Conservation (phyloP, 257 asterid species). For the Penstemon eatonii region DNA sequence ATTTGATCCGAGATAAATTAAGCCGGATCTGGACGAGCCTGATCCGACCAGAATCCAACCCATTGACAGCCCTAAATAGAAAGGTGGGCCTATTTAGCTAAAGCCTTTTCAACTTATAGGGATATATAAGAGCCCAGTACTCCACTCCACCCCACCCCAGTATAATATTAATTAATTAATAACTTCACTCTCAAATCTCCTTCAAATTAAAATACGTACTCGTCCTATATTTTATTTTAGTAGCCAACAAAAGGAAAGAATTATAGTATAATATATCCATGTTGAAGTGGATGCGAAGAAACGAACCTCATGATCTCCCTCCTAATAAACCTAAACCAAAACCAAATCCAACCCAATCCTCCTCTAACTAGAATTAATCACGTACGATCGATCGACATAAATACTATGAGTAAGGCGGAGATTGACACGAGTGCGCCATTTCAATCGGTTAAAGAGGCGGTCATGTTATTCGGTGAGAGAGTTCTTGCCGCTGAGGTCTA, state of each 20-base stretch:
- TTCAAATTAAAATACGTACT: neutral
- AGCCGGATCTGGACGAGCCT: no score
- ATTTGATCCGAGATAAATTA: no score
- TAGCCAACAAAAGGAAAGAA: constrained; percentile 28
- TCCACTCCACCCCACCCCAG: no score
- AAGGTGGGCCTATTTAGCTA: no score
- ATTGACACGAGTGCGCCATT: constrained; percentile 86
- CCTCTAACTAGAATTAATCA: neutral
- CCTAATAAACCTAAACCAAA: constrained; percentile 26
- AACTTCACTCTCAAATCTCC: constrained; percentile 32
- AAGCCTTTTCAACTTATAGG: no score
- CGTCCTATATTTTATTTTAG: no score
- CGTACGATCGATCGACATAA: no score
- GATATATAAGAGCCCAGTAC: no score
- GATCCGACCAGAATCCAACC: no score
- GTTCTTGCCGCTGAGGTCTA: constrained; percentile 70
- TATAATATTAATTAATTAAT: neutral
- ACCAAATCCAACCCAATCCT: neutral
- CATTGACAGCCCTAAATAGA: no score
- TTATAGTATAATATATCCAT: constrained; percentile 21
- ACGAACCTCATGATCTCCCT: constrained; percentile 60
- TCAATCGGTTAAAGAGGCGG: constrained; percentile 85
- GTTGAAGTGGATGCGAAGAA: constrained; percentile 83
- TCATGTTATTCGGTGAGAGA: constrained; percentile 69
- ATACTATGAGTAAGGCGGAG: constrained; percentile 54